Conservation (phyloP, 805 yeast genomes). For the Metschnikowia peoriensis region DNA sequence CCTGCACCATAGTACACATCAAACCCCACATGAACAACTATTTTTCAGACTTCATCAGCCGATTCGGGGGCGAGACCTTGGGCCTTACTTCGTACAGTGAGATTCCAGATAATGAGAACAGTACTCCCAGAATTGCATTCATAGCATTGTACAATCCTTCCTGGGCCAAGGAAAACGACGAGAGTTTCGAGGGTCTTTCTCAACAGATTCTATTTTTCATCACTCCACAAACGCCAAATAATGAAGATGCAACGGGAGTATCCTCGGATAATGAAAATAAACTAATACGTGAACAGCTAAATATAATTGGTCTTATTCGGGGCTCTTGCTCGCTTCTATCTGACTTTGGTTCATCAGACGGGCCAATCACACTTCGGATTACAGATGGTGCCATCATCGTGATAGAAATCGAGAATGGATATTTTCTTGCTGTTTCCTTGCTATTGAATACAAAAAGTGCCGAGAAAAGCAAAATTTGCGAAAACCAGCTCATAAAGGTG, state of each 20-base stretch:
- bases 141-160: conserved; percentile 34
- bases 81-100: conserved; percentile 8
- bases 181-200: conserved; percentile 28
- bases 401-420: conserved; percentile 24
- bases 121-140: conserved; percentile 20
- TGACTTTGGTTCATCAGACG: conserved; percentile 21
- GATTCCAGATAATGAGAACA: not conserved
- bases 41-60: conserved; percentile 32
- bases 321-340: conserved; percentile 34
- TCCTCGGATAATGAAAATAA: not conserved
- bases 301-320: conserved; percentile 34
- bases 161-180: conserved; percentile 24
- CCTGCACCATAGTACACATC: conserved; percentile 1
- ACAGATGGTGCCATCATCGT: conserved; percentile 27
- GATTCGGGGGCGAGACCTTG: conserved; percentile 19
- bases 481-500: conserved; percentile 26
- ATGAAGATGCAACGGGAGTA: not conserved
- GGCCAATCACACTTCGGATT: conserved; percentile 24
- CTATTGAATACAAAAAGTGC: conserved; percentile 14
- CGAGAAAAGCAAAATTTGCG: conserved; percentile 20
- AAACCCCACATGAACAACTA: conserved; percentile 25
- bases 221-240: conserved; percentile 13
- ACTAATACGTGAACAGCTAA: conserved; percentile 24
- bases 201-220: conserved; percentile 35
- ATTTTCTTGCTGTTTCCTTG: conserved; percentile 28